Conservation (phyloP, 129 eudicot genomes). For the Lonicera japonica region DNA sequence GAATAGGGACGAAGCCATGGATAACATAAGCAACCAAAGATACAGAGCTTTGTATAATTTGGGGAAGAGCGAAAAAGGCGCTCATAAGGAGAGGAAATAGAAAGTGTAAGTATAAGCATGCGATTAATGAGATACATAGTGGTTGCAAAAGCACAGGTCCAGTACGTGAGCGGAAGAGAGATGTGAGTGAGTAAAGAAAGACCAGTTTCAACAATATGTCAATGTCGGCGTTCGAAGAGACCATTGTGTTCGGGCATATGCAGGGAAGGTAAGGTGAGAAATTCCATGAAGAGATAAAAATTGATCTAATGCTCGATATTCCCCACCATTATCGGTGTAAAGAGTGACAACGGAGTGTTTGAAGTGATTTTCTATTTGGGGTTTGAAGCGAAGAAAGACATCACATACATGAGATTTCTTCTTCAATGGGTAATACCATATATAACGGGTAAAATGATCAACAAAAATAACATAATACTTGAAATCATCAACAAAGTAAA, state of each 20-base stretch:
- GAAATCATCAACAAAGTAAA: not conserved
- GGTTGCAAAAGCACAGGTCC: no score
- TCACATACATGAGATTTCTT: not conserved
- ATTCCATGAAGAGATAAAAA: not conserved
- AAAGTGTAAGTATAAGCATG: no score
- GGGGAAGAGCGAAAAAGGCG: no score
- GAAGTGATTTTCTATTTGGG: not conserved
- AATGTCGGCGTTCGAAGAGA: not conserved
- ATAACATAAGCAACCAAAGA: not conserved
- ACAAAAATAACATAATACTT: constrained; percentile 2
- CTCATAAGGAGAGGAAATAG: no score
- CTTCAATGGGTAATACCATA: constrained; percentile 1
- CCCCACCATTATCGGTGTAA: not conserved
- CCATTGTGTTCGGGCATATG: not conserved
- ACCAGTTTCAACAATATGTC: no score
- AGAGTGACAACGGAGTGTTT: not conserved
- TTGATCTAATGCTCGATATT: not conserved
- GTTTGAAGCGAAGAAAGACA: not conserved
- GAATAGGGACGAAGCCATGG: not conserved
- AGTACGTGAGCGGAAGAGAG: no score
- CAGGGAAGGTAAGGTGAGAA: not conserved
- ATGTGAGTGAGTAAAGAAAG: no score
- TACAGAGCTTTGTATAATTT: not conserved
- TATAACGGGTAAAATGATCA: not conserved
- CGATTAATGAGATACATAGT: no score